phyloP scores from a whole-genome alignment of 441 rosid genomes.

The Syzygium malaccense region DNA sequence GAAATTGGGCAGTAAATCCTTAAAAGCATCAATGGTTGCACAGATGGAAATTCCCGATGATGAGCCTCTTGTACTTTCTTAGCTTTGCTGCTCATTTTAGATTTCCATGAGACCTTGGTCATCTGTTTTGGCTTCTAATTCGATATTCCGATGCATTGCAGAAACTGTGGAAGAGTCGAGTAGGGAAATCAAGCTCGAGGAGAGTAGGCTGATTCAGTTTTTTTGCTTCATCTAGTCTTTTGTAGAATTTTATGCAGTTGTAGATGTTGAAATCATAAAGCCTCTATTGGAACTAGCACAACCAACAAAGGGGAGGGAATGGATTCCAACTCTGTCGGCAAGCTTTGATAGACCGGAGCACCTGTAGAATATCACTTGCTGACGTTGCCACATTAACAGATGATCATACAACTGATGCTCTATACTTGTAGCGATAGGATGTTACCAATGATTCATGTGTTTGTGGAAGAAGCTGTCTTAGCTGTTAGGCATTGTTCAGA shows the following conservation, averaged over 20 bases:
- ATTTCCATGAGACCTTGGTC: background rate
- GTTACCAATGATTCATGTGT: background rate
- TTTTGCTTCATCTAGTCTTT: background rate
- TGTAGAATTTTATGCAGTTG: background rate
- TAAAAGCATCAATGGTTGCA: constrained; percentile 15
- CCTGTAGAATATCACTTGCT: background rate
- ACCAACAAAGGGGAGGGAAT: background rate
- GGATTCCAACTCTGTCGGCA: background rate
- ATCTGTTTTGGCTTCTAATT: background rate
- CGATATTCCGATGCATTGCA: constrained; percentile 28
- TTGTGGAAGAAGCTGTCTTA: background rate
- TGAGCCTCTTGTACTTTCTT: constrained; percentile 78
- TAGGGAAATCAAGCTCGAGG: constrained; percentile 43
- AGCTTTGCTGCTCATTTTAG: constrained; percentile 3
- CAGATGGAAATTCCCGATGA: constrained; percentile 67
- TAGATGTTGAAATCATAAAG: background rate
- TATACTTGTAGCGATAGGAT: background rate
- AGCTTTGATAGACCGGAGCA: background rate
- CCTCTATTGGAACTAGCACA: background rate
- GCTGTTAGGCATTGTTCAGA: background rate
- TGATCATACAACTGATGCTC: background rate
- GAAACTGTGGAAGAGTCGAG: constrained; percentile 84
- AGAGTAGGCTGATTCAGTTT: constrained; percentile 22
- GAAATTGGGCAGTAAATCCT: constrained; percentile 11
- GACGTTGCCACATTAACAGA: background rate